A percentile compares a stretch with the other conserved stretches of the same genome.
These are phyloP conservation scores for Escallonia rubra DNA, from an alignment of 129 eudicot genomes.

Conservation along the genomic window DNA sequence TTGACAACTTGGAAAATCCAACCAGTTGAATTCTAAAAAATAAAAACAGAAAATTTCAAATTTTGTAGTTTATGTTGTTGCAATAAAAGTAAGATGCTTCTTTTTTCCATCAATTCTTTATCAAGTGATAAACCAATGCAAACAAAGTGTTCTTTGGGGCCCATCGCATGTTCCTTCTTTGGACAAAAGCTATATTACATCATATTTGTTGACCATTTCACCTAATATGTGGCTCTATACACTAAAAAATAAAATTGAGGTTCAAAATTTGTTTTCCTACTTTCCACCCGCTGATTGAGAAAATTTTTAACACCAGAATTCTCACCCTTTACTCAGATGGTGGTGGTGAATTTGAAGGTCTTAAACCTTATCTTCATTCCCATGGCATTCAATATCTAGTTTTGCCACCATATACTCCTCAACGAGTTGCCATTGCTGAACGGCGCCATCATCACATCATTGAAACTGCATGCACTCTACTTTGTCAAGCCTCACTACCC, in stretches of 20 bases:
- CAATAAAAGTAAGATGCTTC: no score
- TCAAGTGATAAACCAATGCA: neutral
- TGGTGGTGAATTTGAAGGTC: neutral
- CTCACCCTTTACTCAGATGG: neutral
- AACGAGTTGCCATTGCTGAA: neutral
- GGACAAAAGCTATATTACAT: neutral
- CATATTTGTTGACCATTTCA: neutral
- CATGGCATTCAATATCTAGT: neutral
- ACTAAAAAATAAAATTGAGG: neutral
- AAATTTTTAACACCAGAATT: neutral
- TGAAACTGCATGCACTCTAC: neutral
- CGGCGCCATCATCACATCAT: neutral
- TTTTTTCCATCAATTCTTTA: no score
- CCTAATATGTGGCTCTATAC: neutral
- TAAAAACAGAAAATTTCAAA: no score
- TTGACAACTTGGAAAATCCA: neutral
- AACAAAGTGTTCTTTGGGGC: neutral
- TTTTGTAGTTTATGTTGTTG: neutral
- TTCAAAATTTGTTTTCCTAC: no score
- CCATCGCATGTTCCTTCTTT: neutral
- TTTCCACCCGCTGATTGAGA: neutral
- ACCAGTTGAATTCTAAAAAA: no score
- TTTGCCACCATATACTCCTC: neutral
- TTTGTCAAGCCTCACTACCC: neutral
- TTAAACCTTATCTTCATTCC: no score